Evolutionary conservation across 495 filamentous ascomycete genomes (phyloP), one percentile per base, ranked within the genome.

Genomic region (Cercophora newfieldiana): DNA sequence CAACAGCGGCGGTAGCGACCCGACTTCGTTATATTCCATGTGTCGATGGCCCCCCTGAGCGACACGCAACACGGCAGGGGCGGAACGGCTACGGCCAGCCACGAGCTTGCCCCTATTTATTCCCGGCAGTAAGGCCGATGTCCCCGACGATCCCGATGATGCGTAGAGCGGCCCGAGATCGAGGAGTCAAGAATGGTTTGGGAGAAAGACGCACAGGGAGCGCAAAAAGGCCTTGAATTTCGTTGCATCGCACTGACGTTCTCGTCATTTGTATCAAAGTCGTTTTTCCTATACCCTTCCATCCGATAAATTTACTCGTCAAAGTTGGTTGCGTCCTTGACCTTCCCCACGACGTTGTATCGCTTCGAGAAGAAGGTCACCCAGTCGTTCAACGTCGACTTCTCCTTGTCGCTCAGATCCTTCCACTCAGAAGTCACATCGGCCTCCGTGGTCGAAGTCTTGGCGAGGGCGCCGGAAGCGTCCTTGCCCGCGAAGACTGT

Each of bases 401-500:
- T 92, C 75, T 97, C 88, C 79, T 94, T 92, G n/a, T 96, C 93
- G 22, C 78, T 77, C 51, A 99, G 82, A 73, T 95, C 91, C 62
- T 88, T 81, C 92, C 92, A 98, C 29, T 97, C 90, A 1, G 96
- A 81, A 19, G 79, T 79, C 68, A 91, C 94, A 71, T 98, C 92
- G 71, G 93, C 93, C 3, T 83, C 76, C 77, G 97, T 96, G 49
- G 93, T 87, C 3, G 92, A 96, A 3, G 93, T 95, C 73, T 85
- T 86, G 21, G 85, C 95, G 25, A 99, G 86, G 7, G 93, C 95
- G 50, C 93, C 88, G 26, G 94, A 97, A 66, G 94, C 88, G 73
- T 99, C 95, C 74, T 96, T 94, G 68, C 96, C 95, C 10, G 92
- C 91, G 71, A 99, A 98, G 26, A 97, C 96, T 98, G 68, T 6